A percentile compares a stretch with the other conserved stretches of the same genome.
phyloP scores from a whole-genome alignment of 306 rosid species.

The Prosopis cineraria region DNA sequence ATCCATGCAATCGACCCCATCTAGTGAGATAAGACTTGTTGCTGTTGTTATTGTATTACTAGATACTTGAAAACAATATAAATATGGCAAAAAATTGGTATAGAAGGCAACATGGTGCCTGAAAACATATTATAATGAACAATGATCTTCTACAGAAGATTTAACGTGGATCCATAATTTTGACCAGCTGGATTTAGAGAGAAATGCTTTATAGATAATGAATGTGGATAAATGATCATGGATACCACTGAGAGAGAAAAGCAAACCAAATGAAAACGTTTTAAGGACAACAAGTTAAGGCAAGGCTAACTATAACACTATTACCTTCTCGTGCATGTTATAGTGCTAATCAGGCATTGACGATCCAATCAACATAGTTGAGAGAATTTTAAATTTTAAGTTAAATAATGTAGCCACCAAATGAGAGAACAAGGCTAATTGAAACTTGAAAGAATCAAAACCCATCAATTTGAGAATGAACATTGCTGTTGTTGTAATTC shows the following conservation, averaged over 20 bases:
- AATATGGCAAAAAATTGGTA: not conserved
- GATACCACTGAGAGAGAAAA: not conserved
- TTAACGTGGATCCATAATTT: conserved; percentile 14
- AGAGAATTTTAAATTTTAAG: not conserved
- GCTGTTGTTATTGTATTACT: no score
- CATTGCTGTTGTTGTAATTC: not conserved
- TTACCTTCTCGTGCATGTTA: not conserved
- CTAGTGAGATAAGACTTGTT: no score
- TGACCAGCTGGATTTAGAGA: conserved; percentile 10
- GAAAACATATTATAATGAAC: not conserved
- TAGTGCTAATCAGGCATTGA: not conserved
- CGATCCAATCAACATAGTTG: conserved; percentile 1
- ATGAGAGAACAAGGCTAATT: conserved; percentile 12
- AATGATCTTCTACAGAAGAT: not conserved
- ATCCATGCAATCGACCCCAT: no score
- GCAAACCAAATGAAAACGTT: not conserved
- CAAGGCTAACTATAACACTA: not conserved
- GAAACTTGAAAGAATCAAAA: conserved; percentile 11
- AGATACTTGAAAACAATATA: conserved; percentile 25
- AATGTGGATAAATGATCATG: not conserved
- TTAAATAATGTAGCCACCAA: not conserved
- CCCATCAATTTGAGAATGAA: conserved; percentile 6
- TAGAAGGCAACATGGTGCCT: conserved; percentile 17
- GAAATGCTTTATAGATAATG: not conserved
- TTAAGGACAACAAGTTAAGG: not conserved